Percentiles rank a stretch among this genome's conserved stretches.
phyloP scores from a whole-genome alignment of 2,329 filamentous ascomycete genomes.

The Zasmidium citrigriseum region DNA sequence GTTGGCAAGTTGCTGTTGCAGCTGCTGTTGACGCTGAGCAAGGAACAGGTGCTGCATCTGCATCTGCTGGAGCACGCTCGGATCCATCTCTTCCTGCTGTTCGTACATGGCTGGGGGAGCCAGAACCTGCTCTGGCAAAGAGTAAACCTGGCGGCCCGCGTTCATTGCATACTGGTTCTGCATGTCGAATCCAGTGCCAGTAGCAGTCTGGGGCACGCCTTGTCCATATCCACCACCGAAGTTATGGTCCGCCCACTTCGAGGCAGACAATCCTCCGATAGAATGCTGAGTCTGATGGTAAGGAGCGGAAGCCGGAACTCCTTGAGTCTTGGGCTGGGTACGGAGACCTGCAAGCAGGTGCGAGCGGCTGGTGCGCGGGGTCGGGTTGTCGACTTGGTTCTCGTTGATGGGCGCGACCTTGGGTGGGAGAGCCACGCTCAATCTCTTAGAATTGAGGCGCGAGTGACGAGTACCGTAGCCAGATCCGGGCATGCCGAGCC shows the following conservation, averaged over 20 bases:
- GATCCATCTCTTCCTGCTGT: constrained; percentile 74
- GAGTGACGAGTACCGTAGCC: constrained; percentile 85
- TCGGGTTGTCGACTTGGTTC: constrained; percentile 69
- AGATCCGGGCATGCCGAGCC: constrained; percentile 72
- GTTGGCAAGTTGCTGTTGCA: constrained; percentile 87
- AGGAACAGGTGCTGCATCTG: constrained; percentile 90
- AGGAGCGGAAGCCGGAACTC: constrained; percentile 66
- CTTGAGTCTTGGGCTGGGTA: constrained; percentile 86
- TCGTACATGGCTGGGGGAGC: constrained; percentile 80
- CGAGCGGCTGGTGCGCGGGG: constrained; percentile 89
- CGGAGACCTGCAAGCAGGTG: constrained; percentile 91
- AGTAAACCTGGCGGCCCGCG: constrained; percentile 61
- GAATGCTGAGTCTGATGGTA: constrained; percentile 58
- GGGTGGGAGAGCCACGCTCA: constrained; percentile 72
- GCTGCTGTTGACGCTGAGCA: constrained; percentile 88
- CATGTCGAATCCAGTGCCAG: constrained; percentile 50
- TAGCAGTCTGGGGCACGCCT: constrained; percentile 59
- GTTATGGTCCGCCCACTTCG: constrained; percentile 47
- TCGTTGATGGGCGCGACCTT: constrained; percentile 69
- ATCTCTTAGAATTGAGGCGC: constrained; percentile 79
- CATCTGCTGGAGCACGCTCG: constrained; percentile 81
- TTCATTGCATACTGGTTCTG: constrained; percentile 49
- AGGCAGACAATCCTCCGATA: constrained; percentile 46
- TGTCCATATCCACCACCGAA: constrained; percentile 47
- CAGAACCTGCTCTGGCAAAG: constrained; percentile 79